A percentile compares a stretch with the other conserved stretches of the same genome.
Evolutionary conservation across 2,329 filamentous ascomycete species (phyloP).

Genomic region (Chrysoporthe puriensis): DNA sequence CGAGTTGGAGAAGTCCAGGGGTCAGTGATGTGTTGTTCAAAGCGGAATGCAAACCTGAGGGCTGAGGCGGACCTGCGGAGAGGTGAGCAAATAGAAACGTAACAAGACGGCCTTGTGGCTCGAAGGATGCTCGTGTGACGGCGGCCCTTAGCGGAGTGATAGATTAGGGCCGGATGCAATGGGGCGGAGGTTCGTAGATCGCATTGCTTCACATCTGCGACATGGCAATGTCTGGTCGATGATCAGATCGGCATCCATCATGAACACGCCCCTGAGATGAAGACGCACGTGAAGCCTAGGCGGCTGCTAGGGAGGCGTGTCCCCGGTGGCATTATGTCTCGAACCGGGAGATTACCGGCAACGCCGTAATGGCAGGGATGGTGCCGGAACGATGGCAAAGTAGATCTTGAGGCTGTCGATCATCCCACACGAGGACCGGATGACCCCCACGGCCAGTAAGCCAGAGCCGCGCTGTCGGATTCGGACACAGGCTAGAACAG

Average conservation of each 20-base stretch:
- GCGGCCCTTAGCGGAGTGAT: background rate
- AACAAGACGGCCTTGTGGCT: constrained; percentile 7
- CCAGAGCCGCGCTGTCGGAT: constrained; percentile 30
- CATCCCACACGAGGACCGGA: constrained; percentile 15
- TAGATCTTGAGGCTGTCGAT: background rate
- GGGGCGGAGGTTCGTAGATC: background rate
- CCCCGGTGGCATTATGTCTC: background rate
- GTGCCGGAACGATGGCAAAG: constrained; percentile 5
- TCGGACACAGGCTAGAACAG: constrained; percentile 11
- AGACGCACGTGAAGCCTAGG: background rate
- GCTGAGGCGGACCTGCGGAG: background rate
- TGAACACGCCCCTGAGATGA: background rate
- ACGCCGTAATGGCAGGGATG: constrained; percentile 1
- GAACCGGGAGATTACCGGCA: constrained; percentile 7
- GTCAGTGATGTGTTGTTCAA: constrained; percentile 7
- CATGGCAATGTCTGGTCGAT: background rate
- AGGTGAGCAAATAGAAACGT: constrained; percentile 27
- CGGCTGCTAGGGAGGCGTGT: background rate
- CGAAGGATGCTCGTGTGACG: background rate
- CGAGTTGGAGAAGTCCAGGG: background rate
- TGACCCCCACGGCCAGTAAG: constrained; percentile 27
- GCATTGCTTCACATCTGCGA: background rate
- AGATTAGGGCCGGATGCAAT: background rate
- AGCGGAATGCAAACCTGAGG: background rate
- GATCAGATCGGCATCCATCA: background rate